Evolutionary conservation across 805 yeast genomes (phyloP), one percentile per base, ranked within the genome.

Genomic region (Sugiyamaella smithiae): DNA sequence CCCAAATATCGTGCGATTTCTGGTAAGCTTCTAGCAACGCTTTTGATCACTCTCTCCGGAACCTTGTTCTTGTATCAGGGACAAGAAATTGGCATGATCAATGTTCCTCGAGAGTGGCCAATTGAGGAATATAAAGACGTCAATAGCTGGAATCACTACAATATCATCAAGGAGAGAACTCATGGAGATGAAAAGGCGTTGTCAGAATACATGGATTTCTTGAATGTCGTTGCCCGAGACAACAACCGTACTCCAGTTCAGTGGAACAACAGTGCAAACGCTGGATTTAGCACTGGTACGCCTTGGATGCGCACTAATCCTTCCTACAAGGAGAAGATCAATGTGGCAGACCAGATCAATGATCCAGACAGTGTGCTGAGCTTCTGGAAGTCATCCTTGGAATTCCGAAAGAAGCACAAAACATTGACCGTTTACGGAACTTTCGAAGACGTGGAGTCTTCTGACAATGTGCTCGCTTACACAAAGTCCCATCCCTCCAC

Each of bases 21-120:
- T 22, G 78, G 77, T 23, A 80, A 80, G 63, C 61, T 78, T 59
- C 59, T 80, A 53, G 69, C 80, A 12, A 52, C 73, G 38, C 60
- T 79, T 58, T 71, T 72, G 52, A 46, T 69, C 12, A 56, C 80
- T 3, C 65, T 76, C 53, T 73, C 80, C 20, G 83, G 84, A 43
- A 78, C 84, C 11, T 59, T 75, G 49, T 80, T 69, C 62, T 61
- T 80, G 29, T 80, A 78, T 64, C 83, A 80, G 63, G 84, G 84
- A 41, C 84, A 80, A 60, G 84, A 80, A 56, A 65, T 80, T 52
- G 84, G 81, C 26, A 77, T 74, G 77, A 69, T 70, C 46, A 79
- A 79, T 58, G 62, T 76, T 25, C 71, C 77, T 26, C 58, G 64
- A 46, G 57, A 60, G 22, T 53, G 52, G 82, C 67, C 69, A 23